Base-by-base conservation (phyloP, 768 basidiomycete species). In the Suillus discolor region DNA sequence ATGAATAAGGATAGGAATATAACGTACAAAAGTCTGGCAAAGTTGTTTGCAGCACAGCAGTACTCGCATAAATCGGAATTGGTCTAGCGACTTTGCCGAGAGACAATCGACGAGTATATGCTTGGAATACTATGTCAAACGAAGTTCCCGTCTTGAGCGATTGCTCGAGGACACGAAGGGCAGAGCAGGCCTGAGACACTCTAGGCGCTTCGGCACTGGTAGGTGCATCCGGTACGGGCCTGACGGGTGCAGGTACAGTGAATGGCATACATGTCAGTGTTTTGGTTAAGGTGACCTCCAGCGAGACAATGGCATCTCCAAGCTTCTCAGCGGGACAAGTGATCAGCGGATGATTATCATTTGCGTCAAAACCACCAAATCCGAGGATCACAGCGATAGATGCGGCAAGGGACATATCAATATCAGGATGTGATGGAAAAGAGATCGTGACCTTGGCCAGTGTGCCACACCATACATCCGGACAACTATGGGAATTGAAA, bases 111-210 rank as follows among this genome's bases (percentile, higher is more conserved):
- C 47, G 44, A 34, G 49, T 44, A n/a, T 54, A 64, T n/a, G 18
- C 31, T 25, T 55, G 51, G n/a, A 64, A 66, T 55, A 55, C 55
- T 16, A 53, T 38, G 51, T 66, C 53, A 36, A 66, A 66, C 23
- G 49, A 66, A 42, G 55, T 53, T 16, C 65, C 65, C 4, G 34
- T 64, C 34, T 25, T 54, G n/a, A 66, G 61, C 12, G 65, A 64
- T n/a, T 45, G 23, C 20, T 63, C 62, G 41, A 66, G 62, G 31
- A 42, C 36, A 31, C 41, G 41, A 34, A 64, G 45, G 20, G 36
- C 65, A 53, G 62, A 28, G 34, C 16, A 31, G 23, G 36, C 51
- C 13, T 59, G 45, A 23, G 36, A 7, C 23, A 42, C 20, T 6
- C 16, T 16, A 5, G 57, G 13, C 18, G 18, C 18, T 54, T 31